Percentiles rank a stretch among this genome's conserved stretches.
phyloP scores from a whole-genome alignment of 78 protist genomes.

The Dictyostelium citrinum region DNA sequence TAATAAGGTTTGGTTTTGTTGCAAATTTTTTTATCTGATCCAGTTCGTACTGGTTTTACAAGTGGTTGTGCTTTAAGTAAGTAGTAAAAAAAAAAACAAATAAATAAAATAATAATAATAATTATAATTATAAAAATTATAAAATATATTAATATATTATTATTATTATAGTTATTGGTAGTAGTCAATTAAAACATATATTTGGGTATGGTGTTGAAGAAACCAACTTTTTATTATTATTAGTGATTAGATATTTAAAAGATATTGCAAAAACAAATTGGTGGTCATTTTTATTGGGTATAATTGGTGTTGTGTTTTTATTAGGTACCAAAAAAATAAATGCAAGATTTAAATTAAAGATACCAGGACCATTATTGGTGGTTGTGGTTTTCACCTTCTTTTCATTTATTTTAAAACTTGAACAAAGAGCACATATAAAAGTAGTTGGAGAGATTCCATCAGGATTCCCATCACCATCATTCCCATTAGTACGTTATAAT shows the following conservation, averaged over 20 bases:
- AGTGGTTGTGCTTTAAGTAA: slow-evolving; percentile 83
- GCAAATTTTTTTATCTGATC: slow-evolving; percentile 83
- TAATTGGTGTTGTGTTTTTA: slow-evolving; percentile 52
- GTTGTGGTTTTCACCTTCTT: slow-evolving; percentile 76
- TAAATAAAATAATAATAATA: no score
- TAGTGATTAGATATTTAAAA: slow-evolving; percentile 6
- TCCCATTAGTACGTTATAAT: slow-evolving; percentile 24
- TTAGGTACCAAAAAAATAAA: slow-evolving; percentile 43
- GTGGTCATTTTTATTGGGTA: slow-evolving; percentile 76
- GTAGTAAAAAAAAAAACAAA: background rate
- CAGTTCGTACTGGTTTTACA: slow-evolving; percentile 87
- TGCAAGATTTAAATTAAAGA: slow-evolving; percentile 2
- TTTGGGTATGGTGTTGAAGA: slow-evolving; percentile 49
- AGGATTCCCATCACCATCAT: slow-evolving; percentile 60
- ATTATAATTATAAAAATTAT: no score
- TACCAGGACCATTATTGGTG: slow-evolving; percentile 82
- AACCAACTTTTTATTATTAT: background rate
- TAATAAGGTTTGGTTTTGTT: slow-evolving; percentile 83
- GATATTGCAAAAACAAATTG: slow-evolving; percentile 24
- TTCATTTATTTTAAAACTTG: slow-evolving; percentile 30
- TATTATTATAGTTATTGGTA: slow-evolving; percentile 61
- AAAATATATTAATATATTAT: no score
- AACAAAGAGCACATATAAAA: slow-evolving; percentile 37
- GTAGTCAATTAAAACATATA: slow-evolving; percentile 77
- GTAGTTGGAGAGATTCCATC: slow-evolving; percentile 81